Conservation (phyloP, 805 yeast species). For the Starmerella sp. region DNA sequence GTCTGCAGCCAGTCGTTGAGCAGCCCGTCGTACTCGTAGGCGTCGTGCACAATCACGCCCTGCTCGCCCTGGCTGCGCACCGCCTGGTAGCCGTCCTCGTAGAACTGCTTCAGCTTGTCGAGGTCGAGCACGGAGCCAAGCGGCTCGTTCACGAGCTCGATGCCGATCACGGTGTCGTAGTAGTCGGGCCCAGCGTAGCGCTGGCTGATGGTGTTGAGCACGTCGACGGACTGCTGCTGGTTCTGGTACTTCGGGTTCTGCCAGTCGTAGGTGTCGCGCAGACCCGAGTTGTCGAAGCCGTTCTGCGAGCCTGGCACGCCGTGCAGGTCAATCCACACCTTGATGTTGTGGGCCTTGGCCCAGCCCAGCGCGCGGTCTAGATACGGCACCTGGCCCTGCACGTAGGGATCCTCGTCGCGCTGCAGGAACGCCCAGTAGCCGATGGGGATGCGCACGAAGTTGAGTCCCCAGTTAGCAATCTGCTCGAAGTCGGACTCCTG, state of each 20-base stretch:
- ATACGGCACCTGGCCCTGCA: conserved; percentile 64
- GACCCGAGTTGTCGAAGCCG: conserved; percentile 91
- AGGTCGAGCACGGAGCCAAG: conserved; percentile 56
- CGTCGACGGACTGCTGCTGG: conserved; percentile 43
- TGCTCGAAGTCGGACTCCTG: conserved; percentile 57
- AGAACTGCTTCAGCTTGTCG: conserved; percentile 48
- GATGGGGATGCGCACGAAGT: conserved; percentile 79
- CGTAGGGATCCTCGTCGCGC: conserved; percentile 67
- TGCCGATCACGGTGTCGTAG: conserved; percentile 65
- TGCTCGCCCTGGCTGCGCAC: conserved; percentile 45
- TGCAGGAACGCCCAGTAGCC: conserved; percentile 86
- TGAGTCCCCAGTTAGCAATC: conserved; percentile 40
- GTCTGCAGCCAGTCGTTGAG: conserved; percentile 33
- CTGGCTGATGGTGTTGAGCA: conserved; percentile 42
- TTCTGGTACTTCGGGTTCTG: conserved; percentile 34
- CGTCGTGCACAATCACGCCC: conserved; percentile 69
- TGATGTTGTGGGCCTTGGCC: conserved; percentile 50
- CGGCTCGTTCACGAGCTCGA: conserved; percentile 84
- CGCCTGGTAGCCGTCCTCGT: conserved; percentile 48
- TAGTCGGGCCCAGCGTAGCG: conserved; percentile 55
- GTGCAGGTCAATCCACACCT: conserved; percentile 86
- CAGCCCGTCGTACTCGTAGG: conserved; percentile 49
- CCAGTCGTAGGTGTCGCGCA: conserved; percentile 52
- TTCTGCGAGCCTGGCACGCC: conserved; percentile 97
- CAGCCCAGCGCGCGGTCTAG: conserved; percentile 68